Conservation (phyloP, 306 rosid genomes). For the Vicia sativa region DNA sequence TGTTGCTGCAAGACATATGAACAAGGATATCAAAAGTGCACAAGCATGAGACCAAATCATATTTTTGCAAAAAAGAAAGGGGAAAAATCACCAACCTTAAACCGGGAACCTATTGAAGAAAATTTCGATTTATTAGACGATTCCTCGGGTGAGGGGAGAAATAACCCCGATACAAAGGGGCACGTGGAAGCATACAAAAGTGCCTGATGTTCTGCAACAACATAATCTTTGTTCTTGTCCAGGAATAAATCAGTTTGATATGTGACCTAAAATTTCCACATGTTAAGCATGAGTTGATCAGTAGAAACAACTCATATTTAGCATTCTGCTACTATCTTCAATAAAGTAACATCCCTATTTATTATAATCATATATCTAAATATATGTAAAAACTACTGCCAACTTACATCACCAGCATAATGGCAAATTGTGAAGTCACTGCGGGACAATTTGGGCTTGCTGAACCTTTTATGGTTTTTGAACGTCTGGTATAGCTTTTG, state of each 20-base stretch:
- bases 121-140: constrained; percentile 92
- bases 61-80: background rate
- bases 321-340: constrained; percentile 37
- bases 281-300: constrained; percentile 32
- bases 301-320: constrained; percentile 33
- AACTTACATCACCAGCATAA: constrained; percentile 99
- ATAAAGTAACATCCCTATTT: constrained; percentile 21
- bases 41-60: constrained; percentile 32
- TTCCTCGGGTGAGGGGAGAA: constrained; percentile 78
- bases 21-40: constrained; percentile 42
- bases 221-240: constrained; percentile 99
- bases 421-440: constrained; percentile 98
- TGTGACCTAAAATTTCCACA: constrained; percentile 70
- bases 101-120: constrained; percentile 98
- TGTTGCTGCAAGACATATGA: constrained; percentile 79
- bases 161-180: constrained; percentile 78
- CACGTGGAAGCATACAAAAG: constrained; percentile 84
- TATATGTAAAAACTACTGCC: constrained; percentile 23
- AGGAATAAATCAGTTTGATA: constrained; percentile 96
- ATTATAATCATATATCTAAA: constrained; percentile 9
- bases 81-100: constrained; percentile 63
- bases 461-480: constrained; percentile 89
- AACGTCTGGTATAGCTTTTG: constrained; percentile 96
- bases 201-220: constrained; percentile 97
- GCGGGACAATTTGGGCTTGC: constrained; percentile 87